phyloP scores from a whole-genome alignment of 768 basidiomycete species.

The Hypholoma fasciculare region DNA sequence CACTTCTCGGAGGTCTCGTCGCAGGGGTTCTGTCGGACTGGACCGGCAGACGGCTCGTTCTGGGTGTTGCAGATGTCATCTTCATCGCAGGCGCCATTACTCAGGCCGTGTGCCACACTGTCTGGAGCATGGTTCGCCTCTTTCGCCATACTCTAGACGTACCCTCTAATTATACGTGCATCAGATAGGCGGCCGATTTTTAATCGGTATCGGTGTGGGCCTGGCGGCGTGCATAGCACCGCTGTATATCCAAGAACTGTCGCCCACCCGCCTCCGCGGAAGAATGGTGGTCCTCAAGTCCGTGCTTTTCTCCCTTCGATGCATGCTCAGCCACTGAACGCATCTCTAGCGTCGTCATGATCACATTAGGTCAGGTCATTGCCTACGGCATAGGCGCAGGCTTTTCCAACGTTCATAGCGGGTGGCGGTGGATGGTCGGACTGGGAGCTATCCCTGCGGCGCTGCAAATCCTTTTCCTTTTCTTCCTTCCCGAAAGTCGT shows the following conservation, averaged over 20 bases:
- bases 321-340: not conserved
- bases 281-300: constrained; percentile 78
- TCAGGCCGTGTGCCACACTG: constrained; percentile 69
- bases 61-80: constrained; percentile 66
- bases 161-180: not conserved
- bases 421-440: constrained; percentile 88
- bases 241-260: constrained; percentile 82
- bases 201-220: constrained; percentile 76
- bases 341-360: constrained; percentile 60
- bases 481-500: constrained; percentile 81
- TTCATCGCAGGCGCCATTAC: constrained; percentile 76
- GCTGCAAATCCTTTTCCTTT: constrained; percentile 58
- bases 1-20: constrained; percentile 70
- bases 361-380: constrained; percentile 79
- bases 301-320: constrained; percentile 4
- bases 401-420: constrained; percentile 54
- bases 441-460: constrained; percentile 70
- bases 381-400: constrained; percentile 75
- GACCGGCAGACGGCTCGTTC: constrained; percentile 64
- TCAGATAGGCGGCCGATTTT: constrained; percentile 70
- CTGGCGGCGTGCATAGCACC: constrained; percentile 78
- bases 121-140: constrained; percentile 63
- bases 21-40: constrained; percentile 73
- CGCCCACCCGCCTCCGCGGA: constrained; percentile 72
- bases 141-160: not conserved